Evolutionary conservation across 805 yeast species (phyloP).

Genomic region (Wickerhamiella australiensis): DNA sequence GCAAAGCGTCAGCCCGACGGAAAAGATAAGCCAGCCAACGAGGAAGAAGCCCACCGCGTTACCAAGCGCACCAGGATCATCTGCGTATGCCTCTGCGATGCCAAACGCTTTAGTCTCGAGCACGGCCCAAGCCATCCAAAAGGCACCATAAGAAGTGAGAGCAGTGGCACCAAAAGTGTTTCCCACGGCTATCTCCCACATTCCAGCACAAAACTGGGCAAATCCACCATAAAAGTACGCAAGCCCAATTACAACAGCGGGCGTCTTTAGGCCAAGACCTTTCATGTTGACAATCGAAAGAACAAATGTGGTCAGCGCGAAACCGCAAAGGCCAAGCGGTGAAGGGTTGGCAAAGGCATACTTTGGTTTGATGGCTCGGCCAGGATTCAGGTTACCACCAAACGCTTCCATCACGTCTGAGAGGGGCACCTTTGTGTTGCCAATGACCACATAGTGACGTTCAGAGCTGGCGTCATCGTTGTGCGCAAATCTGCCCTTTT

Average conservation of each 20-base stretch:
- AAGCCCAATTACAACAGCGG: conserved; percentile 44
- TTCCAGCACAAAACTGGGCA: conserved; percentile 48
- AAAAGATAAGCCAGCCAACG: conserved; percentile 53
- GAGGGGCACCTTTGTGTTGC: conserved; percentile 54
- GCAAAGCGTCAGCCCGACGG: conserved; percentile 40
- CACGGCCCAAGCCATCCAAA: conserved; percentile 57
- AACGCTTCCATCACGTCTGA: conserved; percentile 30
- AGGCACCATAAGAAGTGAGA: conserved; percentile 51
- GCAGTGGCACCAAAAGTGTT: conserved; percentile 62
- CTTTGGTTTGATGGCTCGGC: conserved; percentile 43
- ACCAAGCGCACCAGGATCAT: conserved; percentile 24
- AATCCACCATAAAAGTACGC: conserved; percentile 56
- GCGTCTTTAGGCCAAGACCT: conserved; percentile 42
- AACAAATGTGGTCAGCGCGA: conserved; percentile 52
- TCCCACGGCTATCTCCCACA: conserved; percentile 53
- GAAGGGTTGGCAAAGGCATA: conserved; percentile 56
- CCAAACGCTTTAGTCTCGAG: conserved; percentile 49
- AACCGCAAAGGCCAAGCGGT: conserved; percentile 50
- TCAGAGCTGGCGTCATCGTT: conserved; percentile 20
- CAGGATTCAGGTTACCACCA: conserved; percentile 77
- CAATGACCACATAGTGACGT: conserved; percentile 57
- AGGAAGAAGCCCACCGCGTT: conserved; percentile 50
- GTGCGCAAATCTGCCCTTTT: background rate
- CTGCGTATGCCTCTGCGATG: conserved; percentile 43
- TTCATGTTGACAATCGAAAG: conserved; percentile 43